Percentiles rank a stretch among this genome's conserved stretches.
These are phyloP conservation scores for Prunus salicina DNA, from an alignment of 306 rosid species.

Conservation along the genomic window DNA sequence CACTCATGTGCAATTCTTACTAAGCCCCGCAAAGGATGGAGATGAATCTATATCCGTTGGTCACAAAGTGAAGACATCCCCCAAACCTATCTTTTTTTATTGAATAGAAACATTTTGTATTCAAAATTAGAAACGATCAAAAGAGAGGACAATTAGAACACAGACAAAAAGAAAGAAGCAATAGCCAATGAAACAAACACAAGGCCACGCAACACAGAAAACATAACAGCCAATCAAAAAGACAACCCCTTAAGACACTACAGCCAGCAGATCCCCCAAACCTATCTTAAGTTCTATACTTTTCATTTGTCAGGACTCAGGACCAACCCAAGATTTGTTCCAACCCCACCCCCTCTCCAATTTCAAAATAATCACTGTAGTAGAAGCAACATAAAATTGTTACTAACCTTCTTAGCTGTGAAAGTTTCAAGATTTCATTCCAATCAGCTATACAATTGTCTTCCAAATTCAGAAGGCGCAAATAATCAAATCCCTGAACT, in stretches of 20 bases:
- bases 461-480: slow-evolving; percentile 89
- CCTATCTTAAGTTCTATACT: neutral
- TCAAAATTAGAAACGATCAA: too few species aligned
- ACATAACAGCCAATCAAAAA: too few species aligned
- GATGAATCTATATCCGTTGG: neutral
- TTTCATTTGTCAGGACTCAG: neutral
- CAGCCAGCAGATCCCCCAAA: too few species aligned
- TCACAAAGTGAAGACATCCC: neutral
- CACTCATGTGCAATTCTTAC: neutral
- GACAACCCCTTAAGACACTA: too few species aligned
- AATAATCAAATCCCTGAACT: slow-evolving; percentile 76
- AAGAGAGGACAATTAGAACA: too few species aligned
- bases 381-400: slow-evolving; percentile 11
- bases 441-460: slow-evolving; percentile 77
- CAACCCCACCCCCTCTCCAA: neutral
- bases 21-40: neutral
- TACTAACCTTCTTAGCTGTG: slow-evolving; percentile 67
- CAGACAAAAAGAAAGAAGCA: too few species aligned
- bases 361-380: neutral
- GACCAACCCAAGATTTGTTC: neutral
- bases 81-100: neutral
- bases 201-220: too few species aligned
- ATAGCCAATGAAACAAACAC: too few species aligned
- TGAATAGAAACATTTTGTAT: too few species aligned
- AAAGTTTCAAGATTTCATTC: slow-evolving; percentile 77